Evolutionary conservation across 2,329 filamentous ascomycete species (phyloP), one percentile per base, ranked within the genome.

Genomic region (Cercospora sesami): DNA sequence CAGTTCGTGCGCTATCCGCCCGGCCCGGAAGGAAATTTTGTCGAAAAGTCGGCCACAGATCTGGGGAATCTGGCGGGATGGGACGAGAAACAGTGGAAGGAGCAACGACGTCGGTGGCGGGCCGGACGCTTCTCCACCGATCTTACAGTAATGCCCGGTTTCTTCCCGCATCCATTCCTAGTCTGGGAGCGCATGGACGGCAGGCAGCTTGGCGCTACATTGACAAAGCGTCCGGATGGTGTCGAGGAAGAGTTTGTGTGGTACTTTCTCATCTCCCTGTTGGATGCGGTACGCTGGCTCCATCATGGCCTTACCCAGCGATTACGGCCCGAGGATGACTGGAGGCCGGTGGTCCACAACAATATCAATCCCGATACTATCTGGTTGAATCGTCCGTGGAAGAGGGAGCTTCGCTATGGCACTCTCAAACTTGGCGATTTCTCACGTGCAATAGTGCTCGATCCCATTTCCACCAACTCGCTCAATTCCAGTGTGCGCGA

Each of bases 291-390:
- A 3, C 60, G 33, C 9, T 66, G 59, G 63, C 67, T 64, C 10
- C 58, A 68, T 12, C 48, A 67, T 39, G 66, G 62, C 18, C 45
- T 10, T 8, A 16, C 33, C 6, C n/a, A 60, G 12, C 55, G 28
- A 36, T 14, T 31, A 51, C 59, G 36, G 23, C 33, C 31, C 30
- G 30, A 58, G 18, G 45, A 53, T n/a, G 42, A 58, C 16, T 68
- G 62, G 63, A 30, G 31, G 2, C 66, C 69, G 12, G 33, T 76
- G 36, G 74, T 78, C 9, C 78, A 81, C 67, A 81, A 81, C 66
- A 76, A 79, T 61, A 76, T 81, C 55, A 78, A 76, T 58, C 76
- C 77, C 7, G 70, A 70, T 36, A 80, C 78, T 61, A 75, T 81
- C 48, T 79, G 60, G 58, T 58, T 71, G 33, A 63, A 42, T 18